Evolutionary conservation across 345 rosid genomes (phyloP).

Genomic region (Physaria fendleri): DNA sequence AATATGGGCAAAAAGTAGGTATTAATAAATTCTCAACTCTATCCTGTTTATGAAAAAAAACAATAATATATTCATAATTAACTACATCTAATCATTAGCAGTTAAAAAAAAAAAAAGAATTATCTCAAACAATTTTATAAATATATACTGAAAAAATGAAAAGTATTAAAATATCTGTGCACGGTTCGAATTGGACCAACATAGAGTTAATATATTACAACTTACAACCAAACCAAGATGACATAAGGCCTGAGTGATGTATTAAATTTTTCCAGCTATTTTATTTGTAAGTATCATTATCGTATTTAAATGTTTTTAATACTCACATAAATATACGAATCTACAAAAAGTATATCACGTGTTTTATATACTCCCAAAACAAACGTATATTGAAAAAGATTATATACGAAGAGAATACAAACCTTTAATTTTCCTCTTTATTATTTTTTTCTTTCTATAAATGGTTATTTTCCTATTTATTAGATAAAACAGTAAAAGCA

Average conservation of each 20-base stretch:
- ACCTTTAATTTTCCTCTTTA: slow-evolving; percentile 17
- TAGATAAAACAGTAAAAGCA: neutral
- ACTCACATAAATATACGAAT: neutral
- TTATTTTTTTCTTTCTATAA: neutral
- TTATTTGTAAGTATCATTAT: neutral
- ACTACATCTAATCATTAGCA: slow-evolving; percentile 11
- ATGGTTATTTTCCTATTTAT: neutral
- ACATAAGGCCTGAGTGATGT: slow-evolving; percentile 20
- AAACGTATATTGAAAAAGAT: slow-evolving; percentile 1
- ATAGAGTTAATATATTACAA: slow-evolving; percentile 29
- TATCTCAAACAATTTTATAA: neutral
- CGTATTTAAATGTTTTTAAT: neutral
- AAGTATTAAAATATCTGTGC: slow-evolving; percentile 3
- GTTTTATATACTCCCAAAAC: neutral
- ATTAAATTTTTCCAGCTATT: slow-evolving; percentile 22
- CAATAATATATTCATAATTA: neutral
- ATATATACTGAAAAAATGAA: neutral
- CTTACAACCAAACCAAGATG: slow-evolving; percentile 31
- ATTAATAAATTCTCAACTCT: neutral
- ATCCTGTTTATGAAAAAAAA: slow-evolving; percentile 5
- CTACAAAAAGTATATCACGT: slow-evolving; percentile 4
- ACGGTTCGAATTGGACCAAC: slow-evolving; percentile 27
- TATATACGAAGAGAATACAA: slow-evolving; percentile 11
- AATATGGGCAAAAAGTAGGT: slow-evolving; percentile 11
- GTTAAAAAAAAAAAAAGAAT: neutral